Percentiles rank a stretch among this genome's conserved stretches.
Conservation (phyloP, 257 asterid genomes). For the Oldenlandia corymbosa region DNA sequence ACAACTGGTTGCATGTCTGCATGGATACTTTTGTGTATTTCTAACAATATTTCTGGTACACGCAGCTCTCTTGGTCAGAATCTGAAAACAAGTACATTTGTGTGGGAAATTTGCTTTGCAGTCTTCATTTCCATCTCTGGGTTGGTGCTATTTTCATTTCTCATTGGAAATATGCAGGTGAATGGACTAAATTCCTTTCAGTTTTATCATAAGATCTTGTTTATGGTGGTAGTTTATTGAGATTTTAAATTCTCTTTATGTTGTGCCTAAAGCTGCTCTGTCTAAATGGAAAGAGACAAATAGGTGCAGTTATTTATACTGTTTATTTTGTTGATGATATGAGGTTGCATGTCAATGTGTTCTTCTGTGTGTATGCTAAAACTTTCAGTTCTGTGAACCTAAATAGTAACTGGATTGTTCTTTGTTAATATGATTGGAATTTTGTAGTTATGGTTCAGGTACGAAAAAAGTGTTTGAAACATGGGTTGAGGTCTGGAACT, state of each 20-base stretch:
- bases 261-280: background rate
- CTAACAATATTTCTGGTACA: background rate
- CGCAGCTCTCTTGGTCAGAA: constrained; percentile 98
- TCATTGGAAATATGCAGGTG: constrained; percentile 99
- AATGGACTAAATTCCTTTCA: constrained; percentile 6
- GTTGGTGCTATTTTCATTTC: constrained; percentile 85
- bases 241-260: background rate
- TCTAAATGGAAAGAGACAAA: background rate
- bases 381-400: too few species aligned
- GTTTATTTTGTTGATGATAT: too few species aligned
- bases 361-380: too few species aligned
- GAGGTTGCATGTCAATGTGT: too few species aligned
- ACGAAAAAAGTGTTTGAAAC: background rate
- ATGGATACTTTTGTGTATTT: background rate
- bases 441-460: too few species aligned
- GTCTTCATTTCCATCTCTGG: constrained; percentile 89
- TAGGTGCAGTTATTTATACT: too few species aligned
- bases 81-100: constrained; percentile 82
- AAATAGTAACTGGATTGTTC: too few species aligned
- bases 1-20: background rate
- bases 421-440: too few species aligned
- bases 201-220: background rate
- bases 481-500: background rate
- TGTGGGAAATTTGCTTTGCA: constrained; percentile 97
- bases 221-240: background rate